These are phyloP conservation scores for Capronia epimyces DNA, from an alignment of 2,329 filamentous ascomycete species.

Conservation along the genomic window DNA sequence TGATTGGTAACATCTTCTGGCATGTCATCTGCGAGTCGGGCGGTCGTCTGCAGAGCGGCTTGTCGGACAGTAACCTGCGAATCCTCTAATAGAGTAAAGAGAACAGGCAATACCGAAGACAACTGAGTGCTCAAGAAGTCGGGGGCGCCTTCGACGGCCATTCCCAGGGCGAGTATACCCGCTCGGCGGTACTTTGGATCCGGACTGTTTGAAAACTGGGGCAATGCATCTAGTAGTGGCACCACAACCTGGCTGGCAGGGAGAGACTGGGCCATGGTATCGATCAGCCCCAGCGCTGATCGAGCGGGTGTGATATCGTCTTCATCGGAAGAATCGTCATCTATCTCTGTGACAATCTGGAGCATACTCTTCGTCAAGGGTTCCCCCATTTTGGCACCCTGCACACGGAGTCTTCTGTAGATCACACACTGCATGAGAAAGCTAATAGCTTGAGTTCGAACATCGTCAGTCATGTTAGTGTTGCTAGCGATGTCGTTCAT, in stretches of 20 bases:
- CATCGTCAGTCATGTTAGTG: conserved; percentile 72
- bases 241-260: conserved; percentile 93
- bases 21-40: conserved; percentile 86
- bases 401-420: conserved; percentile 92
- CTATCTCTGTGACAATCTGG: conserved; percentile 82
- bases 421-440: conserved; percentile 90
- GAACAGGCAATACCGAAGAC: conserved; percentile 73
- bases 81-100: conserved; percentile 77
- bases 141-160: conserved; percentile 91
- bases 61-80: conserved; percentile 77
- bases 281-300: conserved; percentile 78
- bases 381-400: conserved; percentile 80
- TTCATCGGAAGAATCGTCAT: conserved; percentile 56
- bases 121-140: conserved; percentile 96
- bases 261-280: conserved; percentile 79
- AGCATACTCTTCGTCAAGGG: conserved; percentile 82
- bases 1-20: conserved; percentile 82
- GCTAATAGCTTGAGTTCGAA: conserved; percentile 80
- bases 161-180: conserved; percentile 84
- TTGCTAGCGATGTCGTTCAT: conserved; percentile 84
- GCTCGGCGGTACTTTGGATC: conserved; percentile 79
- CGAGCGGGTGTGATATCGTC: conserved; percentile 82
- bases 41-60: conserved; percentile 79
- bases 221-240: conserved; percentile 79
- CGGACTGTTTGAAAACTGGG: conserved; percentile 68